Evolutionary conservation across 805 yeast genomes (phyloP).

Genomic region (Scheffersomyces lignosus): DNA sequence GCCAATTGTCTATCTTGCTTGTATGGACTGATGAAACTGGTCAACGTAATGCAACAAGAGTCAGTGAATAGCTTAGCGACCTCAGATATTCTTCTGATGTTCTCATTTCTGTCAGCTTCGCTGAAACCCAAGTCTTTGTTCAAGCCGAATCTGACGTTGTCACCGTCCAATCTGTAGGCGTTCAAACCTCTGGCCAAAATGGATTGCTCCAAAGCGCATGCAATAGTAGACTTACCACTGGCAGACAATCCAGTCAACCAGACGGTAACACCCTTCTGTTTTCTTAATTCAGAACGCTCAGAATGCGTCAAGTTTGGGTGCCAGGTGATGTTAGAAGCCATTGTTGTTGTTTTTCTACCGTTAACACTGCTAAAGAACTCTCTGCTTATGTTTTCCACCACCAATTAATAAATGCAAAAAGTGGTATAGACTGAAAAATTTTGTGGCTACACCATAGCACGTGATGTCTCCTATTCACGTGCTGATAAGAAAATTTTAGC

Average conservation of each 20-base stretch:
- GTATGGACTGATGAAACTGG: constrained; percentile 94
- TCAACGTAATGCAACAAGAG: constrained; percentile 81
- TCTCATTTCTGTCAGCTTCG: constrained; percentile 90
- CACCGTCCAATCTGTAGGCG: constrained; percentile 91
- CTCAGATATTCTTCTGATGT: constrained; percentile 92
- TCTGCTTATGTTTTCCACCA: no score
- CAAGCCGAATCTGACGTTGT: constrained; percentile 90
- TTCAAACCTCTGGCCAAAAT: constrained; percentile 67
- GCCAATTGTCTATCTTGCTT: constrained; percentile 81
- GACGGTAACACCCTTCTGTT: constrained; percentile 84
- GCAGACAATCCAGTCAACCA: constrained; percentile 97
- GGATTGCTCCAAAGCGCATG: constrained; percentile 88
- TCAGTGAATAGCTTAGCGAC: constrained; percentile 94
- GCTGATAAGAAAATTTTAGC: background rate
- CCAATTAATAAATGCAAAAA: no score
- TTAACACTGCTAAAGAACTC: no score
- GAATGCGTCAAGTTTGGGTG: constrained; percentile 83
- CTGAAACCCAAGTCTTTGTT: constrained; percentile 94
- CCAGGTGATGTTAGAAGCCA: constrained; percentile 98
- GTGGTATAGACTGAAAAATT: background rate
- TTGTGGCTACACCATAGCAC: background rate
- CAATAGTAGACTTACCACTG: constrained; percentile 92
- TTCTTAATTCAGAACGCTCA: constrained; percentile 70
- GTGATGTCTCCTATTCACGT: background rate
- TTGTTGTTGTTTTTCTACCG: constrained; percentile 27